Base-by-base conservation (phyloP, 352 stramenopile species). In the Phytopythium delawarense region DNA sequence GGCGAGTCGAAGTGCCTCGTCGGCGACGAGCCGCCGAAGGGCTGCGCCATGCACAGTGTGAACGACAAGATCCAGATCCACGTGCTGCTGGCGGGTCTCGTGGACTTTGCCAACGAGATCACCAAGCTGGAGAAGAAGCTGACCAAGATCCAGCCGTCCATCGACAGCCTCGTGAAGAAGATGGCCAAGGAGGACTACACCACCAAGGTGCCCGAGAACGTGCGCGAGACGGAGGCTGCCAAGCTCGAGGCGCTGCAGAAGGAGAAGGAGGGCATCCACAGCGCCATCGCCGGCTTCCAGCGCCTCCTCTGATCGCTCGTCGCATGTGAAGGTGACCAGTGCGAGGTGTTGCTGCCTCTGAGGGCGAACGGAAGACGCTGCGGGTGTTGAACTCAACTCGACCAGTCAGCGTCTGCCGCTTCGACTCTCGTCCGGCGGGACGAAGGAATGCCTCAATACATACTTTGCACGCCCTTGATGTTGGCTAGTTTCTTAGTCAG, bases 11-110 rank as follows among this genome's bases (percentile, higher is more conserved):
- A 97, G 69, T 87, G 95, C 51, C 89, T 98, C 34, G 72, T 96
- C 62, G 71, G 75, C 20, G 85, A 96, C 50, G 83, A 88, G 54
- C 71, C 76, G 13, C 88, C 96, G 11, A 84, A 94, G 61, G 78
- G 92, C 65, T 91, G 92, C 78, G 94, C 92, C 66, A 97, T 98
- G 77, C 80, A 97, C 69, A 92, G 82, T 63, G 88, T 99, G 61
- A 98, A 99, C 75, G 94, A 94, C 51, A 95, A 94, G 76, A 78
- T 97, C 53, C 91, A 96, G 75, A 81, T 97, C 62, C 80, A 94
- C 62, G 84, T 98, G 63, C 74, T 96, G 63, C 76, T 96, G 0
- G 80, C 81, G 16, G 87, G 87, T 11, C 72, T 96, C 54, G 87
- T 96, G 54, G 85, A 96, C 67, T 93, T 94, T 63, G 83, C 83